These are phyloP conservation scores for Combretum micranthum DNA, from an alignment of 345 rosid species.

Conservation along the genomic window DNA sequence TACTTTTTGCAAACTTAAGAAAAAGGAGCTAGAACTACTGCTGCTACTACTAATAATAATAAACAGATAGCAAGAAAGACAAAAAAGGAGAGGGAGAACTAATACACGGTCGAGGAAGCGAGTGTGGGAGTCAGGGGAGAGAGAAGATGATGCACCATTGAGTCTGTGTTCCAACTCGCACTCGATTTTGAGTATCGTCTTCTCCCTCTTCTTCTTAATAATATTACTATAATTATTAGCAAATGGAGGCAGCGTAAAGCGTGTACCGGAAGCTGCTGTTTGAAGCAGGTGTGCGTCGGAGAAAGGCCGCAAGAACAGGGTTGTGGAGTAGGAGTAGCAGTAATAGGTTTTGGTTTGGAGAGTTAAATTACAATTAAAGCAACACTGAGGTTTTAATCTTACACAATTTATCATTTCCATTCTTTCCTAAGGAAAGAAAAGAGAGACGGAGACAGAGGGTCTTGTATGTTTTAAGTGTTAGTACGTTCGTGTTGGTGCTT, in stretches of 20 bases:
- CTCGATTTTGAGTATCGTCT: constrained; percentile 14
- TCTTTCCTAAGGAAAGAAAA: too few relatives aligned
- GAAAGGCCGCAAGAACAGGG: not conserved
- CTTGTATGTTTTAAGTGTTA: too few relatives aligned
- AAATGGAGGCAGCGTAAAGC: constrained; percentile 13
- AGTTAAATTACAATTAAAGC: too few relatives aligned
- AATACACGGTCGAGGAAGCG: constrained; percentile 78
- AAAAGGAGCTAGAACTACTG: too few relatives aligned
- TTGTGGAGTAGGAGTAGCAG: too few relatives aligned
- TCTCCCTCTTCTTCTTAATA: constrained; percentile 24
- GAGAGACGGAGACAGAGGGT: too few relatives aligned
- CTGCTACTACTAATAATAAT: too few relatives aligned
- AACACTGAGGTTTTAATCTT: too few relatives aligned
- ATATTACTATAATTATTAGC: too few relatives aligned
- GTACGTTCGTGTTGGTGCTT: too few relatives aligned
- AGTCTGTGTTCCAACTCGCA: constrained; percentile 52
- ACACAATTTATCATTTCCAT: too few relatives aligned
- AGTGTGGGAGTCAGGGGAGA: constrained; percentile 48
- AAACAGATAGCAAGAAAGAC: not conserved
- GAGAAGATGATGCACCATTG: constrained; percentile 30
- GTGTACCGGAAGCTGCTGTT: constrained; percentile 16
- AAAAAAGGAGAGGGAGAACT: not conserved
- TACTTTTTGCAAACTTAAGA: not conserved
- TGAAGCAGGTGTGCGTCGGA: not conserved
- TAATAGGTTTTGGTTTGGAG: too few relatives aligned